Evolutionary conservation across 2,329 filamentous ascomycete species (phyloP).

Genomic region (Corinectria fuckeliana): DNA sequence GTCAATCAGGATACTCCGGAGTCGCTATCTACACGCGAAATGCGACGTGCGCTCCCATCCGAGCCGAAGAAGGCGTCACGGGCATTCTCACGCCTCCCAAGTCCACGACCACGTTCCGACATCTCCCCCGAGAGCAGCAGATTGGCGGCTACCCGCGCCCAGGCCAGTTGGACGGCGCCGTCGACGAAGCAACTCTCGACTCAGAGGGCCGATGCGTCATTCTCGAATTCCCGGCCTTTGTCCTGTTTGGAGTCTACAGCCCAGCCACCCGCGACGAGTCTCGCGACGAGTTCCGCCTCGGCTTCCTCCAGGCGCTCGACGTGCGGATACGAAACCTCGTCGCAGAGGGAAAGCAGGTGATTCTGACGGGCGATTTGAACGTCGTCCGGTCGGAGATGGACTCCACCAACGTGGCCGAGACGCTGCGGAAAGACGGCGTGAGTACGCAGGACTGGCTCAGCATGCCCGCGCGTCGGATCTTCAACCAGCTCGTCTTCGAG

Average conservation of each 20-base stretch:
- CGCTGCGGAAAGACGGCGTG: conserved; percentile 72
- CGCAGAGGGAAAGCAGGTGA: conserved; percentile 79
- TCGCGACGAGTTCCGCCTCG: conserved; percentile 80
- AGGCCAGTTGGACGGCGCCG: conserved; percentile 66
- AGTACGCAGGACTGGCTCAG: conserved; percentile 76
- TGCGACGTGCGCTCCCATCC: conserved; percentile 81
- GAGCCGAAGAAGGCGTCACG: conserved; percentile 92
- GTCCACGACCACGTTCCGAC: conserved; percentile 72
- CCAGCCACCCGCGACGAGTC: conserved; percentile 88
- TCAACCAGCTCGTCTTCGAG: conserved; percentile 84
- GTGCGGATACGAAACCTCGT: conserved; percentile 84
- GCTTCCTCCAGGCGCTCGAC: conserved; percentile 82
- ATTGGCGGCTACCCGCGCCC: conserved; percentile 88
- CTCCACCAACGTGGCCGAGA: conserved; percentile 75
- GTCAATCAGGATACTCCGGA: conserved; percentile 82
- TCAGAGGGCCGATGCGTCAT: conserved; percentile 91
- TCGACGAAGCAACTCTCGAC: conserved; percentile 79
- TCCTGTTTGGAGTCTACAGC: conserved; percentile 90
- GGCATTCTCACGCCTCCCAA: conserved; percentile 79
- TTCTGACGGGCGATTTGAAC: conserved; percentile 90
- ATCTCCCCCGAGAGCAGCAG: conserved; percentile 74
- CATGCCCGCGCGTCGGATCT: conserved; percentile 73
- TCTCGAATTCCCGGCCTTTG: conserved; percentile 93
- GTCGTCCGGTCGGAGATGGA: conserved; percentile 75
- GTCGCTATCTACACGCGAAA: conserved; percentile 96